Evolutionary conservation across 1,284 basidiomycete genomes (phyloP), one percentile per base, ranked within the genome.

Genomic region (Meripilus lineatus): DNA sequence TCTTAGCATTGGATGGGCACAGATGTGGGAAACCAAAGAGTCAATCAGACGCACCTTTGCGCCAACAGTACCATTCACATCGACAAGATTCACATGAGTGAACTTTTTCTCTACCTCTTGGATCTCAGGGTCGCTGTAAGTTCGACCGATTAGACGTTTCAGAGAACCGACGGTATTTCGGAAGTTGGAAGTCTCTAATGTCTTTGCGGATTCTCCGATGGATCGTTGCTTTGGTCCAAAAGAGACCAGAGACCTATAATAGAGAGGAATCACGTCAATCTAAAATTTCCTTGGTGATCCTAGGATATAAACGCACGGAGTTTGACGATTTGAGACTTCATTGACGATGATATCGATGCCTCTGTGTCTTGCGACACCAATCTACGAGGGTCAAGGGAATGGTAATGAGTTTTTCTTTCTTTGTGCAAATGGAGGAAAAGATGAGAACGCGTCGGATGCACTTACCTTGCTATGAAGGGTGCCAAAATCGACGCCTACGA

Each of bases 111-210:
- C 93, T 42, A 81, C 69, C 42, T 86, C 73, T 55, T 77, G 74
- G 47, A 94, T 74, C 66, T 94, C 90, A 17, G 84, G 74, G 66
- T 94, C 92, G 40, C 69, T 63, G 51, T 84, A 57, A 30, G 84
- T 79, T 43, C 92, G 78, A 10, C 93, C 93, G 56, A 93, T 74
- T 42, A 96, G 75, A 35, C 93, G 80, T 68, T 95, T 96, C 58
- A 97, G 72, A 1, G 81, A 85, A 38, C 93, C 93, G 60, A 94
- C 76, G 32, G 93, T 96, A 72, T 96, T 97, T 67, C 84, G 89
- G 75, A 93, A 96, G 71, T 96, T 96, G 54, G 91, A 93, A n/a
- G 87, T 95, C 70, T 97, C 93, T 55, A 93, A 89, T 1, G 90
- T 96, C 73, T 96, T 96, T 58, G 93, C 93, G 18, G 91, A 55